phyloP scores from a whole-genome alignment of 306 rosid genomes.

The Vachellia collinsii region DNA sequence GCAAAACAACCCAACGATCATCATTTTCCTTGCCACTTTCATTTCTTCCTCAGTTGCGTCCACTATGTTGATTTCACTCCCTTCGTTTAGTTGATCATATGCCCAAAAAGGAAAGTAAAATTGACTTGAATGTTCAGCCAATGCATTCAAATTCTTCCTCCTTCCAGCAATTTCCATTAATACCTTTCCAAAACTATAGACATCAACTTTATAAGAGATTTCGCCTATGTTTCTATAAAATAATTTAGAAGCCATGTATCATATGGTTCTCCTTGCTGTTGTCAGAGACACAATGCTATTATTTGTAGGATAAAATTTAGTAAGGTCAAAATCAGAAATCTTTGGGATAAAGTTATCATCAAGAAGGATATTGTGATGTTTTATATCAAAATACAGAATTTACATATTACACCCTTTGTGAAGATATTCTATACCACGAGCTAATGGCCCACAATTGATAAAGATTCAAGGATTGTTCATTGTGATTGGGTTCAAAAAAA shows the following conservation, averaged over 20 bases:
- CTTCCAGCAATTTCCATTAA: not conserved
- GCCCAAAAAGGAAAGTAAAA: conserved; percentile 37
- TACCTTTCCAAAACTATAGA: not conserved
- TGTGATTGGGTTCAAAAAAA: not conserved
- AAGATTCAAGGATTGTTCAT: not conserved
- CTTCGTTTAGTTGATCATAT: conserved; percentile 8
- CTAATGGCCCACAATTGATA: conserved; percentile 25
- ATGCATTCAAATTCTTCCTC: not conserved
- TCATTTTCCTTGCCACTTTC: conserved; percentile 32
- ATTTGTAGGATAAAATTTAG: not conserved
- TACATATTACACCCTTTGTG: not conserved
- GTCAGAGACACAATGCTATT: conserved; percentile 32
- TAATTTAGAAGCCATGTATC: not conserved
- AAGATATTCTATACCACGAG: not conserved
- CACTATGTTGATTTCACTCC: not conserved
- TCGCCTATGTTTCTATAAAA: not conserved
- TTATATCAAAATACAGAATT: conserved; percentile 19
- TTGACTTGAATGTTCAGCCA: conserved; percentile 32
- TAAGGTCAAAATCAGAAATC: conserved; percentile 40
- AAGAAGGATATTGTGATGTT: conserved; percentile 20
- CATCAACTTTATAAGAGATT: not conserved
- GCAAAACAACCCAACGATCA: conserved; percentile 35
- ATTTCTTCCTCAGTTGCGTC: conserved; percentile 3
- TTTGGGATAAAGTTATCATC: conserved; percentile 26
- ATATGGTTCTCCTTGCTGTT: not conserved